Evolutionary conservation across 768 basidiomycete species (phyloP), one percentile per base, ranked within the genome.

Genomic region (Cystofilobasidium ferigula): DNA sequence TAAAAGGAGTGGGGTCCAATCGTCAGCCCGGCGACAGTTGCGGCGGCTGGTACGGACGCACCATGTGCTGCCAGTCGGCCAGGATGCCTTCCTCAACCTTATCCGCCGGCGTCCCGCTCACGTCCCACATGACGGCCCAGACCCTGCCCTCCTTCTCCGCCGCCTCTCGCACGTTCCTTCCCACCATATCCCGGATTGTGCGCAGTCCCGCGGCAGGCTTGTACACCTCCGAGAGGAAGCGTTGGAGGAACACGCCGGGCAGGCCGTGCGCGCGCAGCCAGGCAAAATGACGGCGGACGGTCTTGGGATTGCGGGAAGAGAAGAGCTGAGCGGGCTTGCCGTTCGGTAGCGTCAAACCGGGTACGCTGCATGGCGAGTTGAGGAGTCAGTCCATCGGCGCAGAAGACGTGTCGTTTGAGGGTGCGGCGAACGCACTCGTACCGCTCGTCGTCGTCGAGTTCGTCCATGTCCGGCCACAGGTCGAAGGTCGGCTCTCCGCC

Each of bases 111-210:
- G 89, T 84, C 24, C 87, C 86, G 12, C 86, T 82, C 3, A 90
- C 84, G 73, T 90, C 88, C 73, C 90, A 88, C 89, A 91, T 91
- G 69, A 89, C 86, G 14, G 88, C 85, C 74, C 84, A 90, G 7
- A 88, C 87, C 56, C 89, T 78, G 1, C 86, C 87, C 71, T 89
- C 86, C 57, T 80, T 80, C 78, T 90, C 89, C 1, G 88, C 87
- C 22, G 87, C 87, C 70, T 85, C 85, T 69, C 81, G 78, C 22
- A 90, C 88, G 14, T 81, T 78, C 63, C 86, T 81, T 3, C 86
- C 83, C 0, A 90, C 80, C 72, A 89, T 86, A 69, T 91, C 88
- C 32, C 88, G 80, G 61, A 86, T 76, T 20, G 81, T 74, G 69
- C 81, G 77, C 24, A 87, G 81, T 3, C 82, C 85, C n/a, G 57